Evolutionary conservation across 192 early-diverging fungal species (phyloP).

Genomic region (Dispira simplex): DNA sequence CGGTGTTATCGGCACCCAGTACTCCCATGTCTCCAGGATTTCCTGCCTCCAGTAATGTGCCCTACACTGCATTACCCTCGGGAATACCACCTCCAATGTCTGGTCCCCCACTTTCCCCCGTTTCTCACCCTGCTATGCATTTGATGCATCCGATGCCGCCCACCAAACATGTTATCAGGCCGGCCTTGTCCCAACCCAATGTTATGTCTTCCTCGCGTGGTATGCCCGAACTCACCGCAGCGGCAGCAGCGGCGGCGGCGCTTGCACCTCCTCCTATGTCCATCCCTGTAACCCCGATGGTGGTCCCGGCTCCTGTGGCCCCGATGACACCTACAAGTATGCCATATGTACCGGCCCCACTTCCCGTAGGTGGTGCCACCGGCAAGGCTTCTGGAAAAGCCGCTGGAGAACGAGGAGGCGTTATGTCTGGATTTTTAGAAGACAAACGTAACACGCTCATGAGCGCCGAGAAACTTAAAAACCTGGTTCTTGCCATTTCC

Average conservation of each 20-base stretch:
- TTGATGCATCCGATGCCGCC: constrained; percentile 7
- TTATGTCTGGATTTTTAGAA: neutral
- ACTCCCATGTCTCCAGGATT: neutral
- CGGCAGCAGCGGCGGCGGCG: constrained; percentile 2
- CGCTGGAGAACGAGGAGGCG: neutral
- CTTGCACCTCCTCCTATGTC: neutral
- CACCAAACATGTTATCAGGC: constrained; percentile 10
- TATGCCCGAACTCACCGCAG: neutral
- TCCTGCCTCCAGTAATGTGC: neutral
- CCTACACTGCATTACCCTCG: constrained; percentile 1
- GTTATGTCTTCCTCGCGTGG: neutral
- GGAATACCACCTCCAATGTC: neutral
- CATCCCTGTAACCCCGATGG: neutral
- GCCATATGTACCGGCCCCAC: neutral
- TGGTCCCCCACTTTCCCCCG: neutral
- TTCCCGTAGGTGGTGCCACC: neutral
- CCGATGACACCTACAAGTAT: neutral
- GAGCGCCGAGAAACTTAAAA: no score
- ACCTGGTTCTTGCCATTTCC: no score
- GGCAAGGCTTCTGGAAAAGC: neutral
- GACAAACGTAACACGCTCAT: neutral
- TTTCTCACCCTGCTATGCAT: constrained; percentile 8
- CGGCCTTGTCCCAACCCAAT: neutral
- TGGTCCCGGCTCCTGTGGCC: neutral
- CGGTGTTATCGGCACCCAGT: neutral